Evolutionary conservation across 2,329 filamentous ascomycete genomes (phyloP), one percentile per base, ranked within the genome.

Genomic region (Fusarium newnesense): DNA sequence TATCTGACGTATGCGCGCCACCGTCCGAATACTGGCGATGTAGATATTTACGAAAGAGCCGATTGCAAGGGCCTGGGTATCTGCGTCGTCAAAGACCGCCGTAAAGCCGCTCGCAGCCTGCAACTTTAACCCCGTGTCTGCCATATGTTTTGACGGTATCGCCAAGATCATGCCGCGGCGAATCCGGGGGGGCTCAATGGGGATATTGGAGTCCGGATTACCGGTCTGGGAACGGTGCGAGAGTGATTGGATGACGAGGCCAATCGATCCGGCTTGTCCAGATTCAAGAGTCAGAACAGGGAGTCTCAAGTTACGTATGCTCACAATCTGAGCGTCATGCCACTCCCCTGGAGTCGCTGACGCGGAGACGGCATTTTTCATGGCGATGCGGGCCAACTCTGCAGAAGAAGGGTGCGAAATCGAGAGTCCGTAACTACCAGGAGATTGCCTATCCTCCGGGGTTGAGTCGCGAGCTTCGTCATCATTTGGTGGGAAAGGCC

Each of bases 211-310:
- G 12, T 60, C 61, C 26, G 57, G 26, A 32, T 39, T 65, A 21
- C 49, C 67, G 28, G 72, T 59, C 28, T 49, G 57, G n/a, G 67
- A 49, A 28, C 54, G 40, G n/a, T 60, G 65, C 7, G 36, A 52
- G 36, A 49, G 75, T 4, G 81, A 75, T 37, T 88, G 84, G n/a
- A 92, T 87, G 6, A 92, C 87, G 57, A 98, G 85, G 0, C 95
- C 96, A 60, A 99, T 88, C 0, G 95, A 98, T 2, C 96, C 96
- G 10, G 96, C 95, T 82, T 99, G 96, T 15, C 94, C 94, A 21
- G 91, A 87, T 57, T 91, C 87, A 12, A 98, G 87, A 1, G 88
- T 90, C 52, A 90, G 90, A 1, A 98, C 95, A 0, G 96, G 94
- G 7, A 98, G 85, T 9, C 96, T 90, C 13, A 99, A 85, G 75